Base-by-base conservation (phyloP, 768 basidiomycete species). In the Tulasnella sp. region DNA sequence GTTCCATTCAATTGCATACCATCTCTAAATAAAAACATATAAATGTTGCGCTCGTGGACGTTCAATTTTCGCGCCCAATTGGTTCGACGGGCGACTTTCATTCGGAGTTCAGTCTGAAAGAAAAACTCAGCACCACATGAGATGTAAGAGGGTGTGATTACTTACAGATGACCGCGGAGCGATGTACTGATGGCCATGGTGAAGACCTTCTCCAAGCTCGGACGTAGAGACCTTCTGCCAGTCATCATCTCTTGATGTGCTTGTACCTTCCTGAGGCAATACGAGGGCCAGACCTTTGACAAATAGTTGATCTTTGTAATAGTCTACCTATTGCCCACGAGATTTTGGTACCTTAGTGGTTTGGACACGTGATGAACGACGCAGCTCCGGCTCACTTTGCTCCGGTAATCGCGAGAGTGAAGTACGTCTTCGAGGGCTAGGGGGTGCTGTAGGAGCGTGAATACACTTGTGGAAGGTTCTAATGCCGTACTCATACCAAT, bases 1-100 rank as follows among this genome's bases (percentile, higher is more conserved):
- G 42, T 37, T 75, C 78, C 26, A 41, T 4, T 62, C 62, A 35
- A 59, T 12, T 3, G 6, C 80, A 65, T 77, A 84, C 89, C 89
- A 77, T 90, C 86, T 71, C 87, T 83, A 75, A 87, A 82, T 8
- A 91, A 81, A 80, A 90, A 91, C 72, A 91, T 85, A 76, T 83
- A 89, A 80, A 91, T 82, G 2, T 90, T 87, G 34, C 85, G 80
- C 44, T 88, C 81, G 72, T 84, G 83, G 29, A 91, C 86, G 41
- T 84, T 81, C 11, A 89, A 83, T 70, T 87, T 83, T 32, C 87
- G 85, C 17, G 26, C n/a, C 52, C 52, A 59, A 59, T 26, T 59
- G 17, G 52, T 59, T 14, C 44, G 44, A 22, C 52, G 52, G 29
- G 52, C 26, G 2, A 29, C 29, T 29, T 26, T 59, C 52, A n/a